phyloP scores from a whole-genome alignment of 2,329 filamentous ascomycete species.

The Fusarium nisikadoi region DNA sequence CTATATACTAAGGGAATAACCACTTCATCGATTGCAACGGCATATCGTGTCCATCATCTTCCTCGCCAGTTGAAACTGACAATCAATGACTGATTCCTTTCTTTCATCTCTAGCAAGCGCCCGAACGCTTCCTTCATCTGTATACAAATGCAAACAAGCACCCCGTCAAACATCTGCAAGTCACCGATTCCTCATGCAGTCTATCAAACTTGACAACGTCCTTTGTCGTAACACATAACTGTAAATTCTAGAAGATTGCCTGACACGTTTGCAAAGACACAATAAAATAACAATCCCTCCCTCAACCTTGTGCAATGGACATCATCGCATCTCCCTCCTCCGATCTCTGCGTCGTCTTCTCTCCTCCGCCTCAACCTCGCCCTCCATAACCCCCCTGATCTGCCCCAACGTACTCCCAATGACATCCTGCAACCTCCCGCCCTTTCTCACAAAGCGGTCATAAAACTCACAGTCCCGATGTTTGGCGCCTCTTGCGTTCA shows the following conservation, averaged over 20 bases:
- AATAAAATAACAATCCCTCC: background rate
- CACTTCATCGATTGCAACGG: too few relatives aligned
- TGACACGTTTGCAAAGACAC: background rate
- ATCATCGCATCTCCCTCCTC: constrained; percentile 14
- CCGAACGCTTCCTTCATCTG: background rate
- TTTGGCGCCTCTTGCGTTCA: constrained; percentile 36
- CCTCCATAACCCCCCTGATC: constrained; percentile 36
- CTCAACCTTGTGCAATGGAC: constrained; percentile 7
- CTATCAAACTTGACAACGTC: background rate
- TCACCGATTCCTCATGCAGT: background rate
- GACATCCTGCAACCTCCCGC: constrained; percentile 39
- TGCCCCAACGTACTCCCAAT: constrained; percentile 41
- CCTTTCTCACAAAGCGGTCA: constrained; percentile 41
- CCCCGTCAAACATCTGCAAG: constrained; percentile 19
- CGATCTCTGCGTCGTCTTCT: constrained; percentile 23
- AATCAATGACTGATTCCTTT: constrained; percentile 8
- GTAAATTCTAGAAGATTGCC: constrained; percentile 22
- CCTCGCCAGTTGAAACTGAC: background rate
- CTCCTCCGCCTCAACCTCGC: constrained; percentile 13
- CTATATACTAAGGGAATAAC: background rate
- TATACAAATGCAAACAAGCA: background rate
- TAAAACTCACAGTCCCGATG: constrained; percentile 44
- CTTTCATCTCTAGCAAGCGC: background rate
- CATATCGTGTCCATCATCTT: background rate
- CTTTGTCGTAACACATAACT: constrained; percentile 11